Conservation (phyloP, 2,329 filamentous ascomycete species). For the Hymenoscyphus repandus region DNA sequence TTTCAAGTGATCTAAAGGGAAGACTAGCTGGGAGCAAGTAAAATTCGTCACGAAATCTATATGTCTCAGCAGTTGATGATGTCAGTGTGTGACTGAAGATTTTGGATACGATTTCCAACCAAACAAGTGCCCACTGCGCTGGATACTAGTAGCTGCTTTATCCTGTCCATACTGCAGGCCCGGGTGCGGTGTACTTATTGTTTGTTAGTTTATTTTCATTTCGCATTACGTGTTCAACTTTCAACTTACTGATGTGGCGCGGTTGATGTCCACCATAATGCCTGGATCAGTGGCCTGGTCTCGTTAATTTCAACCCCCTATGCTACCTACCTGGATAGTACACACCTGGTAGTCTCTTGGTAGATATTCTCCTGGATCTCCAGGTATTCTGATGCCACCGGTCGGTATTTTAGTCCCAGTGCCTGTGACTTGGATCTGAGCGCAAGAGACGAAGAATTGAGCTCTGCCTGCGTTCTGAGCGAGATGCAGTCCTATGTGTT, state of each 20-base stretch:
- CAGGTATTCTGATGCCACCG: conserved; percentile 1
- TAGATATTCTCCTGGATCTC: neutral
- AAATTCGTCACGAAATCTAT: no score
- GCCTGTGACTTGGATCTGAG: neutral
- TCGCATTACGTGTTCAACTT: neutral
- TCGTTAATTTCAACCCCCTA: no score
- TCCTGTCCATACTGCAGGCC: neutral
- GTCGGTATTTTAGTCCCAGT: neutral
- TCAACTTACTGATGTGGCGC: neutral
- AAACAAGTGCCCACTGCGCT: neutral
- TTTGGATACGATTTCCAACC: neutral
- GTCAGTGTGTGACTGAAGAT: neutral
- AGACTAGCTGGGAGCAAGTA: no score
- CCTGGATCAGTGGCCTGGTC: neutral
- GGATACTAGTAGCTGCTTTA: neutral
- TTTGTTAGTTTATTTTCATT: neutral
- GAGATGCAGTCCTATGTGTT: neutral
- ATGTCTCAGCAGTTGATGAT: no score
- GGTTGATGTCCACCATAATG: neutral
- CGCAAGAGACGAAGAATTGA: conserved; percentile 1
- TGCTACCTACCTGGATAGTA: no score
- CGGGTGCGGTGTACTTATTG: neutral
- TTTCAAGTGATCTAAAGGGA: neutral
- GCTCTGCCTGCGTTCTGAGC: neutral
- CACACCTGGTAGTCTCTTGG: no score